Base-by-base conservation (phyloP, 2,329 filamentous ascomycete species). In the Simplicillium sp. region DNA sequence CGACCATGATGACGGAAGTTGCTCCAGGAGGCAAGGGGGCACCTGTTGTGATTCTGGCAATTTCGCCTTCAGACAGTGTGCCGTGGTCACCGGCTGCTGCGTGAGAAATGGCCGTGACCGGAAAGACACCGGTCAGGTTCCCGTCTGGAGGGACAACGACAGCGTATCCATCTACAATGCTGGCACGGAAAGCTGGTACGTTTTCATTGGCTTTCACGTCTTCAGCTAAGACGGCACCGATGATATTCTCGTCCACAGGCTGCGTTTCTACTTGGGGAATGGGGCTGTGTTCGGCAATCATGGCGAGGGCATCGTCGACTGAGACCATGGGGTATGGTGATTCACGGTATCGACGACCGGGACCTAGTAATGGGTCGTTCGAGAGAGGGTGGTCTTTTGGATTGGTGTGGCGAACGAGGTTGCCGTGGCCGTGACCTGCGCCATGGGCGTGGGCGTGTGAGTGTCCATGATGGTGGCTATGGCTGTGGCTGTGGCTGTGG, bases 131-230 rank as follows among this genome's bases (percentile, higher is more conserved):
- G 51, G 83, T 86, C 37, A 86, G 75, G 37, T 73, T 77, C 1
- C 73, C 77, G 33, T 77, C 68, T 25, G 66, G 64, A 40, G 74
- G 72, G 6, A 78, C 82, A 31, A 89, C 79, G 1, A 94, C 76
- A 3, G 92, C 92, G 55, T 98, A 98, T 1, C 92, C 92, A 59
- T 98, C 92, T 1, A 98, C 92, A 33, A 96, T 97, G 56, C 90
- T 97, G 14, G 92, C 92, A 44, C 88, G 73, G 63, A 94, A 98
- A 0, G 90, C 92, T 1, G 92, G 92, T 0, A 98, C 92, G 7
- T 83, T 78, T 57, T 96, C 90, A 4, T 65, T 65, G 0, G 92
- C 87, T 32, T 70, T 75, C 17, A 98, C 82, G 49, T 94, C 84
- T 55, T 88, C 80, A 0, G 90, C 88, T 2, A 98, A 67, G 1